Conservation (phyloP, 305 asterid genomes). For the Plantago coronopus region DNA sequence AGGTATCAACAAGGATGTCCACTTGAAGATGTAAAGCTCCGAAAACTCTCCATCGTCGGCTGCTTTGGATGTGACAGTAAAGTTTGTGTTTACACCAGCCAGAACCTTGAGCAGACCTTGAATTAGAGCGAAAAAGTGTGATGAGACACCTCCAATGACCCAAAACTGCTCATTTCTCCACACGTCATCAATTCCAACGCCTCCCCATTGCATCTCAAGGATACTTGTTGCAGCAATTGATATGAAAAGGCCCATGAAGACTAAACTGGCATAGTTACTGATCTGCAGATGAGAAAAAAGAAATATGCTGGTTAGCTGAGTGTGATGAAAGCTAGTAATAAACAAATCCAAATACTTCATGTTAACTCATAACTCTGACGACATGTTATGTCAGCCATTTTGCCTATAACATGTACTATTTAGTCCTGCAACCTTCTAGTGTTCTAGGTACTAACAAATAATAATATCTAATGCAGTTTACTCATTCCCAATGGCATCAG, state of each 20-base stretch:
- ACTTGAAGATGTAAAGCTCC: slow-evolving; percentile 45
- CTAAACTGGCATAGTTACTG: slow-evolving; percentile 42
- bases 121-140: slow-evolving; percentile 50
- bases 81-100: slow-evolving; percentile 50
- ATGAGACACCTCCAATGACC: slow-evolving; percentile 59
- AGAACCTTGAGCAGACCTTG: slow-evolving; percentile 53
- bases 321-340: background rate
- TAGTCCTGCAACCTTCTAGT: too few species aligned
- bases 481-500: too few species aligned
- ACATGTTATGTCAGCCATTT: too few species aligned
- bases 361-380: too few species aligned
- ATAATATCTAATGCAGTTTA: too few species aligned
- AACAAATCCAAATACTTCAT: background rate
- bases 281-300: slow-evolving; percentile 29
- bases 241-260: slow-evolving; percentile 48
- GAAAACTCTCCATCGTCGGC: slow-evolving; percentile 46
- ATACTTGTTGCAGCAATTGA: slow-evolving; percentile 45
- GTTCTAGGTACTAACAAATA: too few species aligned
- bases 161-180: slow-evolving; percentile 68
- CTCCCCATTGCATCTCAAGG: slow-evolving; percentile 59
- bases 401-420: too few species aligned
- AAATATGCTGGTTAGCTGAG: slow-evolving; percentile 8
- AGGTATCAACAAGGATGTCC: slow-evolving; percentile 51
- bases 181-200: slow-evolving; percentile 47
- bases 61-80: slow-evolving; percentile 53